phyloP scores from a whole-genome alignment of 345 rosid genomes.

The Rhodamnia rubescens region DNA sequence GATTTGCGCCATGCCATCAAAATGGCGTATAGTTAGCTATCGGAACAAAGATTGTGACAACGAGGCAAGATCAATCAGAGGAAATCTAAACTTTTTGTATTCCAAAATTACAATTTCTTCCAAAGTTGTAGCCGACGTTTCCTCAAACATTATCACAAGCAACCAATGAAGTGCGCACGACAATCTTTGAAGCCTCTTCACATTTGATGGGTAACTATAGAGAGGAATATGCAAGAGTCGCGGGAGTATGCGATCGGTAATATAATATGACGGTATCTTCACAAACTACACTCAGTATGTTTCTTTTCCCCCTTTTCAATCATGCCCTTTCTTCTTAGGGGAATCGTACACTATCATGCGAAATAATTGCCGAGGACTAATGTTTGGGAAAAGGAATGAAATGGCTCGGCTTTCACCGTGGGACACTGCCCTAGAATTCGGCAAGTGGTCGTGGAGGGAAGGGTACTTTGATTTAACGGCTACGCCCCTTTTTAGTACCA shows the following conservation, averaged over 20 bases:
- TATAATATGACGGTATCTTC: background rate
- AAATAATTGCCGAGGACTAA: background rate
- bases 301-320: background rate
- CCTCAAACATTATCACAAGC: background rate
- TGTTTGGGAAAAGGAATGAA: background rate
- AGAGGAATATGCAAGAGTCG: background rate
- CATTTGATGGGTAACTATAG: background rate
- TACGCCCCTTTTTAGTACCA: background rate
- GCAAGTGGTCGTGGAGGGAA: background rate
- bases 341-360: background rate
- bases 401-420: background rate
- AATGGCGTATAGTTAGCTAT: background rate
- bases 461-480: background rate
- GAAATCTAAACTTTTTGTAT: background rate
- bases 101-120: background rate
- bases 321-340: background rate
- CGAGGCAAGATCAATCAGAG: background rate
- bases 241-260: background rate
- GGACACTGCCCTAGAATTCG: background rate
- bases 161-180: background rate
- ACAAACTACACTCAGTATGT: background rate
- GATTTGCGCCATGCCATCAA: background rate
- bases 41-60: accelerated
- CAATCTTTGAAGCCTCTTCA: background rate
- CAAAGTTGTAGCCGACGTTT: background rate